Conservation (phyloP, 768 basidiomycete species). For the Austroboletus festivus region DNA sequence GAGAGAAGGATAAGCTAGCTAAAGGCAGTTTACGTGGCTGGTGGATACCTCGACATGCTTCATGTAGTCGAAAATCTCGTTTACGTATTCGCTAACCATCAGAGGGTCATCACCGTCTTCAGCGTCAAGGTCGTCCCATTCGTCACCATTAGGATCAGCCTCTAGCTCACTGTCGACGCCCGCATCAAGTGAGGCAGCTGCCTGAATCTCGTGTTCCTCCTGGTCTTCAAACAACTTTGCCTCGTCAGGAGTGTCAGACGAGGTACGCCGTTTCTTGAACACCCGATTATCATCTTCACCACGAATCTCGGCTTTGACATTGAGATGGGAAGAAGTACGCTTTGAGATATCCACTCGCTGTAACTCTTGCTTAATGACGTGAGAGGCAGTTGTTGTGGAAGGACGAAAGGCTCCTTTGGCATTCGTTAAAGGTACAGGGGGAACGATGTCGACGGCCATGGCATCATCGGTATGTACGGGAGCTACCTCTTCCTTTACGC, state of each 20-base stretch:
- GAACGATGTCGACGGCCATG: slow-evolving; percentile 48
- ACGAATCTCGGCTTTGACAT: slow-evolving; percentile 36
- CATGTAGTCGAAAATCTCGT: slow-evolving; percentile 91
- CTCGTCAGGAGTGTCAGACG: slow-evolving; percentile 54
- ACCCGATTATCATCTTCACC: slow-evolving; percentile 58
- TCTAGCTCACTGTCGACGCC: slow-evolving; percentile 49
- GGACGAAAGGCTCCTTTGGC: slow-evolving; percentile 28
- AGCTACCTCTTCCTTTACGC: slow-evolving; percentile 27
- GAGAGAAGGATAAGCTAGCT: not conserved
- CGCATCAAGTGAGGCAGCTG: slow-evolving; percentile 42
- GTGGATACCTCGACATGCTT: slow-evolving; percentile 72
- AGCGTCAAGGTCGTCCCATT: slow-evolving; percentile 90
- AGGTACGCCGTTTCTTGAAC: slow-evolving; percentile 75
- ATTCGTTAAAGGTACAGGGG: slow-evolving; percentile 12
- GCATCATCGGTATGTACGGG: slow-evolving; percentile 45
- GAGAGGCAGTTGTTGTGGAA: slow-evolving; percentile 16
- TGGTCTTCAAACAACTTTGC: slow-evolving; percentile 43
- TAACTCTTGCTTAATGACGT: slow-evolving; percentile 28
- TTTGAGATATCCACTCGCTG: slow-evolving; percentile 26
- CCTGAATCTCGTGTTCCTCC: slow-evolving; percentile 32
- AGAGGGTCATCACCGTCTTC: slow-evolving; percentile 92
- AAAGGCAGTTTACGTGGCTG: not conserved
- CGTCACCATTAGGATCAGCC: slow-evolving; percentile 58
- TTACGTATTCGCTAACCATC: slow-evolving; percentile 97
- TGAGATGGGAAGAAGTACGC: slow-evolving; percentile 33